phyloP scores from a whole-genome alignment of 768 basidiomycete genomes.

The Leccinellum albellum region DNA sequence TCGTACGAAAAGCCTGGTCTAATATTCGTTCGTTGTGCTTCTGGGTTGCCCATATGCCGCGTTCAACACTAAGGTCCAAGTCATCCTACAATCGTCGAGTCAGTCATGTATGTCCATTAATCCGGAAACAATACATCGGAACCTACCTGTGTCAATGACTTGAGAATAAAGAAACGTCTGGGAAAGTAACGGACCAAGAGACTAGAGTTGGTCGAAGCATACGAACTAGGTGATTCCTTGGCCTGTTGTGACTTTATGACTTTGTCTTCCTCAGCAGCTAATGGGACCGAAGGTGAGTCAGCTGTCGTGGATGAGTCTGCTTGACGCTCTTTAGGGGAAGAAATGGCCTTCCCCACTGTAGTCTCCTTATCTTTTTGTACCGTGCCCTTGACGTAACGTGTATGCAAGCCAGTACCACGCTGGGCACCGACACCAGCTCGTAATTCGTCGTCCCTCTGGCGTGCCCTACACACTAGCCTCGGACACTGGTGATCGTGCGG shows the following conservation, averaged over 20 bases:
- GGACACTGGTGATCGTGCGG: constrained; percentile 70
- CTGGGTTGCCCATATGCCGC: constrained; percentile 89
- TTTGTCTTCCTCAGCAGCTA: constrained; percentile 40
- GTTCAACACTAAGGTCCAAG: constrained; percentile 73
- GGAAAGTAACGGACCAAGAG: constrained; percentile 76
- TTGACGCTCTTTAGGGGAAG: not conserved
- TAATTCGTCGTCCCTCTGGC: constrained; percentile 79
- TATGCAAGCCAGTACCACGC: constrained; percentile 81
- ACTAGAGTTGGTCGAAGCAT: constrained; percentile 81
- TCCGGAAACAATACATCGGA: not conserved
- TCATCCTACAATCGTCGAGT: constrained; percentile 50
- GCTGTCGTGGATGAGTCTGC: not conserved
- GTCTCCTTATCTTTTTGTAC: constrained; percentile 35
- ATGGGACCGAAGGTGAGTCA: constrained; percentile 24
- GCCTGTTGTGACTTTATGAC: not conserved
- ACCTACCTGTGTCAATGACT: constrained; percentile 76
- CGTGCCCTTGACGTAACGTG: constrained; percentile 71
- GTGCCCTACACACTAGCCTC: constrained; percentile 76
- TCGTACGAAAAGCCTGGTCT: constrained; percentile 91
- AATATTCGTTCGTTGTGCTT: constrained; percentile 86
- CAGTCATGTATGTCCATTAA: not conserved
- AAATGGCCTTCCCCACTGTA: not conserved
- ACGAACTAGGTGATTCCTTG: constrained; percentile 54
- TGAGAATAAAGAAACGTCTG: constrained; percentile 88
- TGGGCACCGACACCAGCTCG: constrained; percentile 91